These are phyloP conservation scores for Leishmania gerbilli DNA, from an alignment of 208 protist genomes.

Conservation along the genomic window DNA sequence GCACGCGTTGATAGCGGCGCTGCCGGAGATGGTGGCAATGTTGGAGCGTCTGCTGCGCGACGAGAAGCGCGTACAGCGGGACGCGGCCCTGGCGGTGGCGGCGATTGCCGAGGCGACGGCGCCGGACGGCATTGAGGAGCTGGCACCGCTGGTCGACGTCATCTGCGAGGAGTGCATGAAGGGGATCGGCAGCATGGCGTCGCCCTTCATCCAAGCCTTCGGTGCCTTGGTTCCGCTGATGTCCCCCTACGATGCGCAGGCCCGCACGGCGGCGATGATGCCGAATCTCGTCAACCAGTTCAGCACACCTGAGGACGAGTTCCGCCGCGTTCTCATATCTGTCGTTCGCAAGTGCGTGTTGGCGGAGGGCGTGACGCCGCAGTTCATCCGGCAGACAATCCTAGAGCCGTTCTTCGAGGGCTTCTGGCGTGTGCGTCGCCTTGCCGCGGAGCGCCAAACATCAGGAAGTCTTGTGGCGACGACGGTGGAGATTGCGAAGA, in stretches of 20 bases:
- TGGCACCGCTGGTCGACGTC: slow-evolving; percentile 95
- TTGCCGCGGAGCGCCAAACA: slow-evolving; percentile 96
- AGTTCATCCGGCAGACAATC: slow-evolving; percentile 93
- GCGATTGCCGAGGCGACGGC: slow-evolving; percentile 96
- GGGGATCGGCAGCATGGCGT: slow-evolving; percentile 95
- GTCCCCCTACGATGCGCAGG: slow-evolving; percentile 96
- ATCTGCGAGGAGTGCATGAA: slow-evolving; percentile 95
- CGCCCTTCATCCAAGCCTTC: slow-evolving; percentile 98
- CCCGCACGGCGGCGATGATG: slow-evolving; percentile 98
- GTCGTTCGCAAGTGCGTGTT: slow-evolving; percentile 98
- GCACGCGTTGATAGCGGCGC: slow-evolving; percentile 96
- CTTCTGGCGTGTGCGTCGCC: slow-evolving; percentile 96
- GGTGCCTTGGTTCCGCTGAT: slow-evolving; percentile 99
- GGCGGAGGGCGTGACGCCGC: slow-evolving; percentile 96
- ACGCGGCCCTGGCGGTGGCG: slow-evolving; percentile 96
- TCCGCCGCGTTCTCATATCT: slow-evolving; percentile 99
- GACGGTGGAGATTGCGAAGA: slow-evolving; percentile 96
- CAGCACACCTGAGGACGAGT: slow-evolving; percentile 97
- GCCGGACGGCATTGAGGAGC: slow-evolving; percentile 99
- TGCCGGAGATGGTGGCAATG: slow-evolving; percentile 95
- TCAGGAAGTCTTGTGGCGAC: slow-evolving; percentile 94
- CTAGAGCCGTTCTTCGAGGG: slow-evolving; percentile 91
- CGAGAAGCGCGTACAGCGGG: slow-evolving; percentile 95
- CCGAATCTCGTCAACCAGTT: slow-evolving; percentile 94
- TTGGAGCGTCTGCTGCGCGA: slow-evolving; percentile 96